phyloP scores from a whole-genome alignment of 768 basidiomycete species.

The Collybiopsis confluens region DNA sequence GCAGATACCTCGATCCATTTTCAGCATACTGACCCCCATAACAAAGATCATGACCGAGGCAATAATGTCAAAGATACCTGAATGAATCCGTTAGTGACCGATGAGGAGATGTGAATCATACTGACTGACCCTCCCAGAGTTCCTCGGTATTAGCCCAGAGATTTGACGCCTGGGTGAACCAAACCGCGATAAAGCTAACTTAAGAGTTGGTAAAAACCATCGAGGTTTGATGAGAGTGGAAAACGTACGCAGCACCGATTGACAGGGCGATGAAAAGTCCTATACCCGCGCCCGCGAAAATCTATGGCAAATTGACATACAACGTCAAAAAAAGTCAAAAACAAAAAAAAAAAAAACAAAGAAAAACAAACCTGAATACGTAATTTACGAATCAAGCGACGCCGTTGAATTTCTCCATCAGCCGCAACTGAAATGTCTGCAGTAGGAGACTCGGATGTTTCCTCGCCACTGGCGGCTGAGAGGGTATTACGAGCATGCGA shows the following conservation, averaged over 20 bases:
- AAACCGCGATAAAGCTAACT: conserved; percentile 75
- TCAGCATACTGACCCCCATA: conserved; percentile 94
- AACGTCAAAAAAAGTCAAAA: not conserved
- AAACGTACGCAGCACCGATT: conserved; percentile 71
- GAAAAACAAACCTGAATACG: conserved; percentile 49
- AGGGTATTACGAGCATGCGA: conserved; percentile 7
- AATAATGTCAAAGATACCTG: conserved; percentile 67
- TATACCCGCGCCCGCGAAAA: conserved; percentile 66
- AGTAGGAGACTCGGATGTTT: conserved; percentile 14
- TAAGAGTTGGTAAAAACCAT: not conserved
- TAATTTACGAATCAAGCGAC: conserved; percentile 60
- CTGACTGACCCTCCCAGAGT: conserved; percentile 81
- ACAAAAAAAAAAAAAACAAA: not conserved
- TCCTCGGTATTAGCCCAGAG: conserved; percentile 84
- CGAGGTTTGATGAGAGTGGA: not conserved
- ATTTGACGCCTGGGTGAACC: conserved; percentile 87
- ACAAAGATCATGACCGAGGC: conserved; percentile 81
- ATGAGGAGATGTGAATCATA: not conserved
- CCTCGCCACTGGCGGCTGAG: not conserved
- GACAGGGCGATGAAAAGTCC: conserved; percentile 79
- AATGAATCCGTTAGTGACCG: not conserved
- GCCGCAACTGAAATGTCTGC: conserved; percentile 21
- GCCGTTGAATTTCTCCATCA: conserved; percentile 26
- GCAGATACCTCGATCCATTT: conserved; percentile 69
- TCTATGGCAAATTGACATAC: conserved; percentile 32